These are phyloP conservation scores for Ganoderma lucidum DNA, from an alignment of 1,284 basidiomycete genomes.

Conservation along the genomic window DNA sequence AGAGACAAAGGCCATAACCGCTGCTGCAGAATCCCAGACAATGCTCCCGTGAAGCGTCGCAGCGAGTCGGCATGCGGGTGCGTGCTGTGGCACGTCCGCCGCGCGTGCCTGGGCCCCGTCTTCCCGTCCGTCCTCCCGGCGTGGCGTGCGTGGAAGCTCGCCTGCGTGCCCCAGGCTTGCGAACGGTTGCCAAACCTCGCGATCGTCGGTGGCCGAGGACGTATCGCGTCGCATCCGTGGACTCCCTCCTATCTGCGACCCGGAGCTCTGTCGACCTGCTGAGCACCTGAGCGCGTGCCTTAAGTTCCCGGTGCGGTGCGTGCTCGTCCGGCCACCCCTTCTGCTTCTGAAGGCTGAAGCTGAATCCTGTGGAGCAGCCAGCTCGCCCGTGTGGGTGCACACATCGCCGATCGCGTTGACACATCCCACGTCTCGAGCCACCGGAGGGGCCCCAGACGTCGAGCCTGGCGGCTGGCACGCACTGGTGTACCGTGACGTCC, in stretches of 20 bases:
- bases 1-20: constrained; percentile 15
- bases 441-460: not conserved
- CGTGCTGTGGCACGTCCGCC: constrained; percentile 4
- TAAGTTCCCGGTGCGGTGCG: not conserved
- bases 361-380: not conserved
- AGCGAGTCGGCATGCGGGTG: constrained; percentile 9
- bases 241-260: constrained; percentile 13
- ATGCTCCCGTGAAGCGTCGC: constrained; percentile 17
- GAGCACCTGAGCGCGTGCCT: constrained; percentile 28
- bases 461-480: not conserved
- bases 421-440: not conserved
- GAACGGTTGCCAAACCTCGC: constrained; percentile 13
- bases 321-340: not conserved
- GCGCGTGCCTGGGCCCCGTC: constrained; percentile 16
- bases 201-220: constrained; percentile 24
- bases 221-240: not conserved
- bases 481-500: not conserved
- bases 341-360: not conserved
- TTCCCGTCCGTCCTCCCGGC: constrained; percentile 12
- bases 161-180: constrained; percentile 11
- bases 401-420: constrained; percentile 6
- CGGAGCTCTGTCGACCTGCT: constrained; percentile 18
- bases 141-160: constrained; percentile 24
- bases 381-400: not conserved
- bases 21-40: constrained; percentile 13